A percentile compares a stretch with the other conserved stretches of the same genome.
phyloP scores from a whole-genome alignment of 2,329 filamentous ascomycete species.

The Colletotrichum siamense region DNA sequence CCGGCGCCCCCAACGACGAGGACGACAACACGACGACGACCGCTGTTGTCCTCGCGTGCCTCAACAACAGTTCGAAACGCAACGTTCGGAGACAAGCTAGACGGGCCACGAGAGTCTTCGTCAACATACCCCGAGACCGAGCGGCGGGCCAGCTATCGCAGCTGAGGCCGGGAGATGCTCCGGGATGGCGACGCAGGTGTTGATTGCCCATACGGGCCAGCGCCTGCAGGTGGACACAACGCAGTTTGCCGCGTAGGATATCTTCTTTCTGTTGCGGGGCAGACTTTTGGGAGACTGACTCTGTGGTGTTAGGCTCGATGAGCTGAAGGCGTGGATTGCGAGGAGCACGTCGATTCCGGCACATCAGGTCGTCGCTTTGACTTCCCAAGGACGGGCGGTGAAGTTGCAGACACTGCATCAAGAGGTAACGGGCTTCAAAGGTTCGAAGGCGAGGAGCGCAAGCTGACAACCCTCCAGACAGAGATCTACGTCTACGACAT shows the following conservation, averaged over 20 bases:
- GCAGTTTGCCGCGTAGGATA: slow-evolving; percentile 72
- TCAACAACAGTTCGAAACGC: not conserved
- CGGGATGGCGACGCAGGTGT: slow-evolving; percentile 87
- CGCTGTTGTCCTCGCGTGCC: not conserved
- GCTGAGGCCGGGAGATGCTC: slow-evolving; percentile 48
- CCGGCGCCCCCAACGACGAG: not conserved
- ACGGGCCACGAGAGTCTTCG: not conserved
- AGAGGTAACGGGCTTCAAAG: slow-evolving; percentile 61
- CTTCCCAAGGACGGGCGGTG: slow-evolving; percentile 81
- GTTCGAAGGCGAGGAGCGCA: not conserved
- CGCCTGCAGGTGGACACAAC: slow-evolving; percentile 80
- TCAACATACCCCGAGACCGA: not conserved
- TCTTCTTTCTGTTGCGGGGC: not conserved
- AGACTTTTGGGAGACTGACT: not conserved
- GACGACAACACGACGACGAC: not conserved
- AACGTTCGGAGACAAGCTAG: not conserved
- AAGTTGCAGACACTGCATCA: slow-evolving; percentile 80
- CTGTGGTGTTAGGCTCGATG: slow-evolving; percentile 70
- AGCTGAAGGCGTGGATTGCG: slow-evolving; percentile 82
- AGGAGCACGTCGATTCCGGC: slow-evolving; percentile 75
- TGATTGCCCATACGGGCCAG: slow-evolving; percentile 92
- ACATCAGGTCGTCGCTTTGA: slow-evolving; percentile 87
- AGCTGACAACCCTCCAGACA: slow-evolving; percentile 55
- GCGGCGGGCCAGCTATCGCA: slow-evolving; percentile 13
- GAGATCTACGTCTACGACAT: slow-evolving; percentile 95